These are phyloP conservation scores for Cladorrhinum sp. DNA, from an alignment of 2,329 filamentous ascomycete genomes.

Conservation along the genomic window DNA sequence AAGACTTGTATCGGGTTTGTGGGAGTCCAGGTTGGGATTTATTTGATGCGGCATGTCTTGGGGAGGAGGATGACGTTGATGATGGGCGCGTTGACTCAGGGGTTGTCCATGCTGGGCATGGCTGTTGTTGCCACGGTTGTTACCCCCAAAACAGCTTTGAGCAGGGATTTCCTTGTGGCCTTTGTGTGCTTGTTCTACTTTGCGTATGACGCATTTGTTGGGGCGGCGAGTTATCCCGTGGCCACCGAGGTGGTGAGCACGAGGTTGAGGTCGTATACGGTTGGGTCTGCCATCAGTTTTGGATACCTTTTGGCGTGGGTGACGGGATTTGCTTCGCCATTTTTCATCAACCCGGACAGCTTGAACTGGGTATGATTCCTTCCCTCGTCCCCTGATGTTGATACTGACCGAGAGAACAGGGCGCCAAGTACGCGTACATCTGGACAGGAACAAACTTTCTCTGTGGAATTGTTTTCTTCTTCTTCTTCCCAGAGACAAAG, in stretches of 20 bases:
- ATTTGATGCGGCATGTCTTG: conserved; percentile 44
- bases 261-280: conserved; percentile 44
- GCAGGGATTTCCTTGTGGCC: conserved; percentile 9
- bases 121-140: conserved; percentile 36
- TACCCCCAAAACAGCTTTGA: not conserved
- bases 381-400: not conserved
- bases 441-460: conserved; percentile 37
- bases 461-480: conserved; percentile 33
- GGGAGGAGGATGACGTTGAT: conserved; percentile 48
- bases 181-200: conserved; percentile 37
- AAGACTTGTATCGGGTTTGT: conserved; percentile 48
- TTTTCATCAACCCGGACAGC: conserved; percentile 44
- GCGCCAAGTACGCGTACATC: conserved; percentile 43
- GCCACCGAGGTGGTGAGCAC: conserved; percentile 44
- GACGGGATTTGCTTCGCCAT: conserved; percentile 43
- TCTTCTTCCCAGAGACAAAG: conserved; percentile 33
- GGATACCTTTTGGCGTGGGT: conserved; percentile 49
- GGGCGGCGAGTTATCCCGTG: conserved; percentile 41
- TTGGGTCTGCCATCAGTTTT: conserved; percentile 47
- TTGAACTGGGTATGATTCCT: conserved; percentile 36
- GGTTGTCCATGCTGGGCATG: conserved; percentile 43
- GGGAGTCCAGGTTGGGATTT: conserved; percentile 48
- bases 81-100: conserved; percentile 42
- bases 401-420: conserved; percentile 25
- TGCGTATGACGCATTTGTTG: conserved; percentile 38